Conservation (phyloP, 192 early-diverging fungal species). For the Chytriomyces sp. region DNA sequence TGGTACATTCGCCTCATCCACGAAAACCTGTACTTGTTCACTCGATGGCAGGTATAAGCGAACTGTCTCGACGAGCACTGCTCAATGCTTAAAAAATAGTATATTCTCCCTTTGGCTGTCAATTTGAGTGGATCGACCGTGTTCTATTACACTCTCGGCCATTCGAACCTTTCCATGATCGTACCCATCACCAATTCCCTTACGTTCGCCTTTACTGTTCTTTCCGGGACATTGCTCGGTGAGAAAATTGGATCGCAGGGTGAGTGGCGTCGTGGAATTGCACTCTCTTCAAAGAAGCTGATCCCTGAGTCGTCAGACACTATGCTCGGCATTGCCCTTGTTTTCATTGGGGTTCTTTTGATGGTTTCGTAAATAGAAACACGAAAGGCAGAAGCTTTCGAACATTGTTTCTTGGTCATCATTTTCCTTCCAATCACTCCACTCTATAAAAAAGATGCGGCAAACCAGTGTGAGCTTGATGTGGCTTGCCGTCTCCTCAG, state of each 20-base stretch:
- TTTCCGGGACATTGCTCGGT: slow-evolving; percentile 79
- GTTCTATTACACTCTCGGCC: slow-evolving; percentile 91
- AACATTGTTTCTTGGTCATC: no score
- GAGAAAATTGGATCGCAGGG: slow-evolving; percentile 70
- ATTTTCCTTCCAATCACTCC: no score
- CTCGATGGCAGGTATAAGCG: slow-evolving; percentile 75
- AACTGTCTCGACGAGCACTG: neutral
- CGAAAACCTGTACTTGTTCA: slow-evolving; percentile 76
- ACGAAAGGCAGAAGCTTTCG: no score
- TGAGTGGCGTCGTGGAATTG: slow-evolving; percentile 32
- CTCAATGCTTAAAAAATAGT: slow-evolving; percentile 42
- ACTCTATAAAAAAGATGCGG: no score
- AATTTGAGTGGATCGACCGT: slow-evolving; percentile 91
- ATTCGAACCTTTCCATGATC: slow-evolving; percentile 84
- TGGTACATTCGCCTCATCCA: slow-evolving; percentile 61
- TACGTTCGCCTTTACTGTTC: slow-evolving; percentile 81
- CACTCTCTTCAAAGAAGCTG: neutral
- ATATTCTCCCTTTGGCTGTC: slow-evolving; percentile 79
- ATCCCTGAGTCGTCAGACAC: slow-evolving; percentile 31
- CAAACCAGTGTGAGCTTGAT: no score
- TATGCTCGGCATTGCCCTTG: slow-evolving; percentile 30
- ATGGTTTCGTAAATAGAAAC: neutral
- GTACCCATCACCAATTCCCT: slow-evolving; percentile 92
- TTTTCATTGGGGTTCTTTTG: slow-evolving; percentile 35
- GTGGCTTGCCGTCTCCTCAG: no score